Evolutionary conservation across 306 rosid species (phyloP), one percentile per base, ranked within the genome.

Genomic region (Abrus precatorius): DNA sequence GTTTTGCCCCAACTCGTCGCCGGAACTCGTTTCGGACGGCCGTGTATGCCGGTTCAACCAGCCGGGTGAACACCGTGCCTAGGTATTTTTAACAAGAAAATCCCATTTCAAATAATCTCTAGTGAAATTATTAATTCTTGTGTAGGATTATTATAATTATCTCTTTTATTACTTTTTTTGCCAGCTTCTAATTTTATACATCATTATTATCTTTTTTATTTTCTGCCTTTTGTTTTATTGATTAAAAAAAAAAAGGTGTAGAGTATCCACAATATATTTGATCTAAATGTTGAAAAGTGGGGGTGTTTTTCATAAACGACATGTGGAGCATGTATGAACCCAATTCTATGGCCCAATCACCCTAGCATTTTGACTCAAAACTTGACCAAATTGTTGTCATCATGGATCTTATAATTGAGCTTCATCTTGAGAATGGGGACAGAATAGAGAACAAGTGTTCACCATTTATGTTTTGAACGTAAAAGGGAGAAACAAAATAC

Each of bases 31-130:
- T 76, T 27, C 98, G 86, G 14, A 93, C 91, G 0, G 97, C 98
- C 0, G 33, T 54, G 61, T 93, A 96, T 0, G 83, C 99, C 7
- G 99, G 97, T 62, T 62, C 76, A 34, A 88, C 99, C 40, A 96
- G 82, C 9, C 99, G 77, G 7, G 98, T 96, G 78, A 96, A 96
- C 7, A 90, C 97, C 4, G 99, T 96, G 13, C 99, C 99, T 95
- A 20, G 1, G 45, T 27, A 4, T 1, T 53, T 38, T 78, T 47
- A 54, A 62, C 72, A 34, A 27, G 1, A 27, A 75, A 73, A 47
- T 7, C 40, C 1, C 8, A 38, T 3, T 4, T 2, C 3, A 30
- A 3, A 4, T 33, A 28, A 28, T 3, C 3, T 10, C 38, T 56
- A 11, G 55, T 50, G 6, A 41, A 61, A 69, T 33, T 43, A n/a